phyloP scores from a whole-genome alignment of 306 rosid genomes.

The Trifolium fragiferum region DNA sequence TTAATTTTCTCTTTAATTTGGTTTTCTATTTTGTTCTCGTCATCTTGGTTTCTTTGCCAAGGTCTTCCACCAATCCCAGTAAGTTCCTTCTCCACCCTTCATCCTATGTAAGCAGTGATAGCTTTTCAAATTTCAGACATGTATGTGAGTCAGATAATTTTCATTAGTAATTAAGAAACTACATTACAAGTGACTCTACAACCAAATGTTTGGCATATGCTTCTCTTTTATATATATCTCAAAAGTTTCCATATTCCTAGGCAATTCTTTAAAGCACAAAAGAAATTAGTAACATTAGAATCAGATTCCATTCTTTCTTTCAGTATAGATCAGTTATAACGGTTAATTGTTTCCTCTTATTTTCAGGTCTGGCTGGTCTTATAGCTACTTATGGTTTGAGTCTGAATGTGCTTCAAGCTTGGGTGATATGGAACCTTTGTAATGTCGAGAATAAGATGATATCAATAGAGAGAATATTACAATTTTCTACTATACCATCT shows the following conservation, averaged over 20 bases:
- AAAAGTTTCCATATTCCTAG: no score
- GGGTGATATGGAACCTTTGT: constrained; percentile 43
- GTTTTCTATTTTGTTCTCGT: constrained; percentile 60
- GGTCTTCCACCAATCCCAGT: constrained; percentile 76
- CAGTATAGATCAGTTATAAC: no score
- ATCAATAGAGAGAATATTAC: constrained; percentile 79
- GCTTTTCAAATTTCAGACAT: no score
- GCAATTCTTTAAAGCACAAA: no score
- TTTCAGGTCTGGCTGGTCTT: background rate
- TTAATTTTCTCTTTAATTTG: constrained; percentile 71
- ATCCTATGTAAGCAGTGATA: no score
- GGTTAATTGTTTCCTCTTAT: background rate
- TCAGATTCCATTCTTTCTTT: no score
- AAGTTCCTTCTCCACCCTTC: constrained; percentile 31
- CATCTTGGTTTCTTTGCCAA: constrained; percentile 67
- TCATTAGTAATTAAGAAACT: no score
- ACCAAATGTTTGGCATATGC: no score
- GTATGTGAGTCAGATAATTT: no score
- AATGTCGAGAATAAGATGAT: constrained; percentile 85
- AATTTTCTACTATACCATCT: constrained; percentile 54
- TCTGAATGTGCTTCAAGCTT: background rate
- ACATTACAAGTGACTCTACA: no score
- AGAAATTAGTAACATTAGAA: no score
- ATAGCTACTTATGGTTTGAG: background rate
- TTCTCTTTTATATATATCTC: no score